Percentiles rank a stretch among this genome's conserved stretches.
These are phyloP conservation scores for Oemleria cerasiformis DNA, from an alignment of 306 rosid genomes.

Conservation along the genomic window DNA sequence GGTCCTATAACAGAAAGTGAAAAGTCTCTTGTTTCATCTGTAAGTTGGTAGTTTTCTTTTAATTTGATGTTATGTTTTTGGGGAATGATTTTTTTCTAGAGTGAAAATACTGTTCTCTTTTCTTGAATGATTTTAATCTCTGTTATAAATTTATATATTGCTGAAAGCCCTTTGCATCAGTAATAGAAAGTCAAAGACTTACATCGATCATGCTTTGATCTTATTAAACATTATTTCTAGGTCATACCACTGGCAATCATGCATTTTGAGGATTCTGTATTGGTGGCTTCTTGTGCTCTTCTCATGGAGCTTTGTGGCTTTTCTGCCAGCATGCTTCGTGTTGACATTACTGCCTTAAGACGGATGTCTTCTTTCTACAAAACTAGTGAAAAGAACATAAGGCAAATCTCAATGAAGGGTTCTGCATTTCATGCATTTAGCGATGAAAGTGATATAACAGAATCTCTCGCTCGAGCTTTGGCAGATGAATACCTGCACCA, in stretches of 20 bases:
- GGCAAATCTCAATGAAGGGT: slow-evolving; percentile 59
- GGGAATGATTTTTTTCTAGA: slow-evolving; percentile 9
- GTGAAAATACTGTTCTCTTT: not conserved
- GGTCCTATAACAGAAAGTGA: slow-evolving; percentile 69
- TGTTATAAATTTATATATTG: not conserved
- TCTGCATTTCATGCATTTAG: slow-evolving; percentile 70
- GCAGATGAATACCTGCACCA: slow-evolving; percentile 80
- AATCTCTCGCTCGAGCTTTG: slow-evolving; percentile 81
- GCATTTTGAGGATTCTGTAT: slow-evolving; percentile 83
- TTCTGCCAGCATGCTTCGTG: slow-evolving; percentile 75
- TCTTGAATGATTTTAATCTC: not conserved
- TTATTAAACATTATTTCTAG: slow-evolving; percentile 38
- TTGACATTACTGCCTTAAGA: slow-evolving; percentile 77
- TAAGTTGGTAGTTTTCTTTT: slow-evolving; percentile 36
- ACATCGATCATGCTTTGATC: slow-evolving; percentile 4
- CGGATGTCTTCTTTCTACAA: slow-evolving; percentile 75
- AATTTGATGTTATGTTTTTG: slow-evolving; percentile 13
- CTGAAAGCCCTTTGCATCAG: not conserved
- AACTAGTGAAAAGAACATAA: slow-evolving; percentile 49
- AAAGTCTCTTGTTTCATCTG: slow-evolving; percentile 71
- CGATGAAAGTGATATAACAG: slow-evolving; percentile 60
- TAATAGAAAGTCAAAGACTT: not conserved
- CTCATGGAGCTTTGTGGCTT: slow-evolving; percentile 87
- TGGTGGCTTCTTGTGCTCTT: slow-evolving; percentile 87
- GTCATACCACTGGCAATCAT: slow-evolving; percentile 75